Base-by-base conservation (phyloP, 352 stramenopile genomes). In the Globisporangium abappressorium region DNA sequence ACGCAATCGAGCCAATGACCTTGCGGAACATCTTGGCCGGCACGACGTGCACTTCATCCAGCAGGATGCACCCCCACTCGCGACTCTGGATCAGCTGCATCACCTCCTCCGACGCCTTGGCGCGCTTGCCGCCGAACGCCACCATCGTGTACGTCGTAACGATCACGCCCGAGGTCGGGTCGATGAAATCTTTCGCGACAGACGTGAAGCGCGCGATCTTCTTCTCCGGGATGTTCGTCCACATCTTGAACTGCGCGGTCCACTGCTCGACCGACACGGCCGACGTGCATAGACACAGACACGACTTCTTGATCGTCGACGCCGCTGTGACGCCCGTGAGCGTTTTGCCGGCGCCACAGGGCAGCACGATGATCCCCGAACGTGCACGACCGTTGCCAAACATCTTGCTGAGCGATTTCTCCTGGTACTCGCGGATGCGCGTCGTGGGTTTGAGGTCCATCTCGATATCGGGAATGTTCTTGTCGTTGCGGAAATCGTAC, bases 141-240 rank as follows among this genome's bases (percentile, higher is more conserved):
- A 99, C 95, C 97, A 99, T 99, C 24, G 93, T 98, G 77, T 99
- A 99, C 0, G 98, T 99, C 2, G 97, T 99, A 26, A 99, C 90
- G 24, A 99, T 91, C 20, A 99, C 87, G 14, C 87, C 87, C 7
- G 84, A 93, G 11, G 89, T 80, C 0, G 85, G 85, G 57, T 95
- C 84, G 61, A 95, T 95, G 33, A 82, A 91, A 49, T 95, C 87
- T 56, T 95, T 93, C 0, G 84, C 83, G 12, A 93, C 87, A 0
- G 83, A 92, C 14, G 87, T 94, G 65, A 93, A 94, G 5, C 87
- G 85, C 24, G 87, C 87, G 62, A 95, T 93, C 68, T 95, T 93
- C 68, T 90, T 91, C 34, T 92, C 84, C 2, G 84, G 79, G 36
- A 95, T 95, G 63, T 92, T 99, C 2, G 97, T 99, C 95, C 97